phyloP scores from a whole-genome alignment of 169 alveolate species.

The Babesia ovis region DNA sequence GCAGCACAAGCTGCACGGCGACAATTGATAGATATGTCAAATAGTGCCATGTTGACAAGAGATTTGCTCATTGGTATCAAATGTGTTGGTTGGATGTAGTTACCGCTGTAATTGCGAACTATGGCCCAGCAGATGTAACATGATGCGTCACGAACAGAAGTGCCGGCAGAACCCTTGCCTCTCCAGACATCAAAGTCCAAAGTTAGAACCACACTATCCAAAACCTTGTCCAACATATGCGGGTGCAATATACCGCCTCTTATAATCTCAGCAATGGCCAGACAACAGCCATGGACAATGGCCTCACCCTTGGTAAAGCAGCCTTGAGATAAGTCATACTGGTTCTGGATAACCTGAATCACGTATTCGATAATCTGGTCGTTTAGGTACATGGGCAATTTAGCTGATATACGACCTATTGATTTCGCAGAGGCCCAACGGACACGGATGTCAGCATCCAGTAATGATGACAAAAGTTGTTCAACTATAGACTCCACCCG shows the following conservation, averaged over 20 bases:
- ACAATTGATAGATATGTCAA: slow-evolving; percentile 56
- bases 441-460: slow-evolving; percentile 59
- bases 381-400: slow-evolving; percentile 30
- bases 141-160: slow-evolving; percentile 57
- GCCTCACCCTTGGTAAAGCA: slow-evolving; percentile 49
- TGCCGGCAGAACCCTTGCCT: slow-evolving; percentile 63
- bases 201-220: slow-evolving; percentile 42
- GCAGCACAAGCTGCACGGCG: slow-evolving; percentile 65
- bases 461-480: slow-evolving; percentile 13
- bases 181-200: slow-evolving; percentile 56
- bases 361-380: slow-evolving; percentile 49
- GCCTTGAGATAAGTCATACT: slow-evolving; percentile 14
- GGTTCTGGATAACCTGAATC: slow-evolving; percentile 15
- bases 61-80: slow-evolving; percentile 42
- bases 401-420: slow-evolving; percentile 43
- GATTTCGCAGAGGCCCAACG: slow-evolving; percentile 69
- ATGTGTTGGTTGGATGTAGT: slow-evolving; percentile 15
- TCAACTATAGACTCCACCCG: slow-evolving; percentile 35
- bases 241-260: slow-evolving; percentile 53
- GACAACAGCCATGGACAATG: slow-evolving; percentile 61
- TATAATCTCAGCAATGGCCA: slow-evolving; percentile 62
- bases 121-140: slow-evolving; percentile 67
- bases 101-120: slow-evolving; percentile 25
- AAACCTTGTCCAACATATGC: slow-evolving; percentile 42
- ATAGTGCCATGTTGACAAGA: slow-evolving; percentile 54